Percentiles rank a stretch among this genome's conserved stretches.
Evolutionary conservation across 148 eudicot genomes (phyloP).

Genomic region (Vaccinium darrowii): DNA sequence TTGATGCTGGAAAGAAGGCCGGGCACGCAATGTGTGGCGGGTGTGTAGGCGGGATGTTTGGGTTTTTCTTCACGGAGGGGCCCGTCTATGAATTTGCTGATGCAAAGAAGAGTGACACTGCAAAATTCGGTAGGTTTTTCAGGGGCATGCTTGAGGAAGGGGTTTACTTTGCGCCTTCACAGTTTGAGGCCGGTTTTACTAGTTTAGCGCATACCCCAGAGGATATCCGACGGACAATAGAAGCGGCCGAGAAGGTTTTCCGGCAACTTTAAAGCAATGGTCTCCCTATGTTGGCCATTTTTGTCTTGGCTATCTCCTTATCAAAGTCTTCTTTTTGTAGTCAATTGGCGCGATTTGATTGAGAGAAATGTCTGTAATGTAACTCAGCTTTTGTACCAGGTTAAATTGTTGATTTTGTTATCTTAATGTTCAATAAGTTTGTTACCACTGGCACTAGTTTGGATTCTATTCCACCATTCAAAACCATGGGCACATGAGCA

Average conservation of each 20-base stretch:
- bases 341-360: neutral
- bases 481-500: neutral
- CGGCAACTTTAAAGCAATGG: slow-evolving; percentile 35
- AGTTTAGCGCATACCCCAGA: slow-evolving; percentile 73
- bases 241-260: slow-evolving; percentile 86
- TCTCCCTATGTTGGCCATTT: neutral
- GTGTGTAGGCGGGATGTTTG: slow-evolving; percentile 79
- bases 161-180: slow-evolving; percentile 92
- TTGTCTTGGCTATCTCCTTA: too few relatives aligned
- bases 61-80: slow-evolving; percentile 91
- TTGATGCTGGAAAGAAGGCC: slow-evolving; percentile 82
- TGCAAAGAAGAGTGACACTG: slow-evolving; percentile 80
- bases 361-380: slow-evolving; percentile 28
- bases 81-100: slow-evolving; percentile 82
- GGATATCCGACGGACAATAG: slow-evolving; percentile 75
- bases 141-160: slow-evolving; percentile 91
- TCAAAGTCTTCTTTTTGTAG: neutral
- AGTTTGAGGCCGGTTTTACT: slow-evolving; percentile 97
- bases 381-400: slow-evolving; percentile 5
- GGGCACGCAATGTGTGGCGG: slow-evolving; percentile 91
- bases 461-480: neutral
- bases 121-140: slow-evolving; percentile 66
- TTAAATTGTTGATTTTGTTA: slow-evolving; percentile 13
- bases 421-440: neutral
- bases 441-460: neutral